A percentile compares a stretch with the other conserved stretches of the same genome.
Evolutionary conservation across 1,284 basidiomycete species (phyloP).

Genomic region (Xanthoconium separans): DNA sequence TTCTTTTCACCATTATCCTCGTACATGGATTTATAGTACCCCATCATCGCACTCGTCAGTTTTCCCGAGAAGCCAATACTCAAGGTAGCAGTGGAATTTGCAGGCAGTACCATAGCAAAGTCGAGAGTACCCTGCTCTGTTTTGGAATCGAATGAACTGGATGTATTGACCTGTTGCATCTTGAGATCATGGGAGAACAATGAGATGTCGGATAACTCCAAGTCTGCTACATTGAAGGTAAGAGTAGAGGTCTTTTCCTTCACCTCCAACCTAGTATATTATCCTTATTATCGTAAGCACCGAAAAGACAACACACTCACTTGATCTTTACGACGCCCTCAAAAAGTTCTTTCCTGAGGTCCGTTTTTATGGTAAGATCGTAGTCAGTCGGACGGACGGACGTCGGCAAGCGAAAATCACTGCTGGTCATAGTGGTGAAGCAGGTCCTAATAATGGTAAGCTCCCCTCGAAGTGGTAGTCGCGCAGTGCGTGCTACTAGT

Average conservation of each 20-base stretch:
- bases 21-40: constrained; percentile 66
- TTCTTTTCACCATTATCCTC: constrained; percentile 56
- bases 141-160: constrained; percentile 55
- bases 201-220: constrained; percentile 68
- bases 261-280: constrained; percentile 63
- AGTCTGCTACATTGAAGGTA: constrained; percentile 70
- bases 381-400: constrained; percentile 81
- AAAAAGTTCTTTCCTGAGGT: constrained; percentile 74
- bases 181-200: constrained; percentile 62
- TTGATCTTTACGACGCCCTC: constrained; percentile 77
- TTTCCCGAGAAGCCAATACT: constrained; percentile 63
- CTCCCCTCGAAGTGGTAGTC: constrained; percentile 2
- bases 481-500: not conserved
- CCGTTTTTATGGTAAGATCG: constrained; percentile 81
- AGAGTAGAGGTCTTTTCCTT: constrained; percentile 64
- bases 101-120: constrained; percentile 56
- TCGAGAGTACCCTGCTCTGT: constrained; percentile 65
- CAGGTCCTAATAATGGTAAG: constrained; percentile 7
- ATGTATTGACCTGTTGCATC: constrained; percentile 48
- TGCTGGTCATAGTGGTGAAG: constrained; percentile 20
- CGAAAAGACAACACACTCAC: constrained; percentile 38
- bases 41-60: constrained; percentile 69
- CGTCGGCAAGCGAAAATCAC: constrained; percentile 71
- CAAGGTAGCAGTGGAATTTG: constrained; percentile 62
- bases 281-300: constrained; percentile 11